Evolutionary conservation across 1,139 yeast species (phyloP).

Genomic region (Pneumocystis carinii): DNA sequence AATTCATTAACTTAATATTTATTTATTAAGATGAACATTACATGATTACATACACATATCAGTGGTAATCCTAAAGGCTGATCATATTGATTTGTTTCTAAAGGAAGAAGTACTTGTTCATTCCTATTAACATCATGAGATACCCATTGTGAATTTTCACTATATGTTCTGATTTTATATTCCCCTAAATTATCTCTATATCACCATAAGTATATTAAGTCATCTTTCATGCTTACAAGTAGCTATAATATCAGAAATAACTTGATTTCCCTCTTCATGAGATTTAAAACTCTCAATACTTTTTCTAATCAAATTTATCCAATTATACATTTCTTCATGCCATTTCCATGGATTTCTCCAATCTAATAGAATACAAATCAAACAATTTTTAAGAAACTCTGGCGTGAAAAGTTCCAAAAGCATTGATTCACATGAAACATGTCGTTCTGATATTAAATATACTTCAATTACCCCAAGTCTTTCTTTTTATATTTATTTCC

Average conservation of each 20-base stretch:
- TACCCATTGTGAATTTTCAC: not conserved
- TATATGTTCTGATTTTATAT: constrained; percentile 2
- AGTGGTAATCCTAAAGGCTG: constrained; percentile 22
- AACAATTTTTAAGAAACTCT: constrained; percentile 4
- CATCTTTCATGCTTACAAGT: not conserved
- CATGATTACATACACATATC: constrained; percentile 18
- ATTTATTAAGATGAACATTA: not conserved
- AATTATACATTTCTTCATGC: constrained; percentile 10
- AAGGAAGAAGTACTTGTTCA: constrained; percentile 16
- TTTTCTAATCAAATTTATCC: constrained; percentile 7
- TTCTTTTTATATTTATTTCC: constrained; percentile 7
- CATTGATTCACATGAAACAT: constrained; percentile 6
- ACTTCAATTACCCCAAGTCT: constrained; percentile 23
- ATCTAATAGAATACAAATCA: constrained; percentile 13
- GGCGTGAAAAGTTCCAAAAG: constrained; percentile 3
- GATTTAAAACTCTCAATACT: constrained; percentile 5
- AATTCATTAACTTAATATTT: not conserved
- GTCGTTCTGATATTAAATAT: constrained; percentile 19
- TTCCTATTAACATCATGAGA: not conserved
- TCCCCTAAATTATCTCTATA: not conserved
- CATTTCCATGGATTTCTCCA: constrained; percentile 15
- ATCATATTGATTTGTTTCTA: constrained; percentile 24
- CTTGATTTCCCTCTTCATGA: not conserved
- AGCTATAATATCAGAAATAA: not conserved
- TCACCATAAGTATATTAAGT: not conserved